Percentiles rank a stretch among this genome's conserved stretches.
Conservation (phyloP, 345 rosid species). For the Limnanthes douglasii region DNA sequence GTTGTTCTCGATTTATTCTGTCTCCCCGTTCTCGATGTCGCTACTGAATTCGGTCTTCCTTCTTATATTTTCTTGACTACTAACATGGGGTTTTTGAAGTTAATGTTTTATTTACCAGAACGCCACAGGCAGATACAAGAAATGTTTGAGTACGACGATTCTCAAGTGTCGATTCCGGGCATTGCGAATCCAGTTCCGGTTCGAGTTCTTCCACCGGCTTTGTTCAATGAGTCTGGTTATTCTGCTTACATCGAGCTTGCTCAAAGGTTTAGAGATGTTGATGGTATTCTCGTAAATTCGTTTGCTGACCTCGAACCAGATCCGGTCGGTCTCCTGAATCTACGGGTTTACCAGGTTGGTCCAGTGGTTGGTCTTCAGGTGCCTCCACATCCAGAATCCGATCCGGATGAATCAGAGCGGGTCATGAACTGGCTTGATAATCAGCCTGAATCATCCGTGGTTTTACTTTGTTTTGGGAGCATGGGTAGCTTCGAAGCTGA, state of each 20-base stretch:
- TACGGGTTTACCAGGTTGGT: conserved; percentile 32
- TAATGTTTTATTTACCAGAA: conserved; percentile 21
- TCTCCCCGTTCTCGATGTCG: conserved; percentile 25
- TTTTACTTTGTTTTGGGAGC: conserved; percentile 46
- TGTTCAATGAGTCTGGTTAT: conserved; percentile 23
- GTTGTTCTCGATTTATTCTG: conserved; percentile 34
- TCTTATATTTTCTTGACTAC: conserved; percentile 31
- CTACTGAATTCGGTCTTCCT: conserved; percentile 21
- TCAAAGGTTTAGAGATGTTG: conserved; percentile 19
- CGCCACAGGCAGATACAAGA: conserved; percentile 13
- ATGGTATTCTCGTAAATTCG: conserved; percentile 28
- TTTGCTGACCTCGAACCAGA: conserved; percentile 27
- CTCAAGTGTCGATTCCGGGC: conserved; percentile 18
- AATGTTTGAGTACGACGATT: conserved; percentile 9
- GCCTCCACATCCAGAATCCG: conserved; percentile 18
- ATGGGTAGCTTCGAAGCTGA: conserved; percentile 16
- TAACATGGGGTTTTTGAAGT: conserved; percentile 21
- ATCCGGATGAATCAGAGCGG: conserved; percentile 8
- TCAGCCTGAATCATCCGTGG: conserved; percentile 32
- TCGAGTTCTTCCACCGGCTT: conserved; percentile 19
- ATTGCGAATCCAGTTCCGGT: conserved; percentile 24
- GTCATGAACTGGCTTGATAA: conserved; percentile 37
- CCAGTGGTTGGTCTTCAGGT: conserved; percentile 17
- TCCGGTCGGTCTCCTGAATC: conserved; percentile 14
- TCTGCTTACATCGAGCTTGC: conserved; percentile 15